Conservation (phyloP, 176 grass and related monocot species). For the Elymus sibiricus region DNA sequence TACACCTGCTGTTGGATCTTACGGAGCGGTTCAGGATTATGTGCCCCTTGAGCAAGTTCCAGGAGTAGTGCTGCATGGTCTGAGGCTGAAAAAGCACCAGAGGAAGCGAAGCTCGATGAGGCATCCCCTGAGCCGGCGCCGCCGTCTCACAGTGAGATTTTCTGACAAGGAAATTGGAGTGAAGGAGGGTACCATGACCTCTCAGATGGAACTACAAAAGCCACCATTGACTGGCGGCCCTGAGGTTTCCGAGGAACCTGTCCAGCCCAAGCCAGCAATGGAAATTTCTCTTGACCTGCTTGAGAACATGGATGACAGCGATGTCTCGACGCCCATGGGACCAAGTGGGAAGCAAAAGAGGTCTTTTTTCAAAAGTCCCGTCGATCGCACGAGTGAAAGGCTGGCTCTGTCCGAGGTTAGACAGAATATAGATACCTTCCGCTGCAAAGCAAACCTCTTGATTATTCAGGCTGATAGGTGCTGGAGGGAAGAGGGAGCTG, state of each 20-base stretch:
- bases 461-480: constrained; percentile 63
- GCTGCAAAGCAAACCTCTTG: constrained; percentile 67
- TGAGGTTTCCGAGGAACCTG: constrained; percentile 26
- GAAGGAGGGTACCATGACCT: background rate
- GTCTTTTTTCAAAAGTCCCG: constrained; percentile 56
- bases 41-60: constrained; percentile 35
- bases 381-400: constrained; percentile 58
- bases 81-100: constrained; percentile 58
- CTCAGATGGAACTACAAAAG: background rate
- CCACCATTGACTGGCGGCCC: background rate
- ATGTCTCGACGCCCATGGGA: constrained; percentile 64
- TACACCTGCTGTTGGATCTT: background rate
- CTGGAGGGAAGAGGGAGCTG: constrained; percentile 81
- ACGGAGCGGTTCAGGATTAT: background rate
- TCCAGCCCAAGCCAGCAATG: constrained; percentile 42
- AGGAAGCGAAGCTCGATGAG: constrained; percentile 66
- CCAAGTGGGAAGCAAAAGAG: constrained; percentile 54
- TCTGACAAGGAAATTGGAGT: constrained; percentile 1
- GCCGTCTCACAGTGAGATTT: constrained; percentile 19
- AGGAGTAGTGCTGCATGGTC: constrained; percentile 33
- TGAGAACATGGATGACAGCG: constrained; percentile 73
- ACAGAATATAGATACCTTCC: constrained; percentile 71
- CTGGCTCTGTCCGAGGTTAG: constrained; percentile 61
- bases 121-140: constrained; percentile 25
- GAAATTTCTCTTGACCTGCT: constrained; percentile 65